Base-by-base conservation (phyloP, 352 stramenopile genomes). In the Pythium utonaiense region DNA sequence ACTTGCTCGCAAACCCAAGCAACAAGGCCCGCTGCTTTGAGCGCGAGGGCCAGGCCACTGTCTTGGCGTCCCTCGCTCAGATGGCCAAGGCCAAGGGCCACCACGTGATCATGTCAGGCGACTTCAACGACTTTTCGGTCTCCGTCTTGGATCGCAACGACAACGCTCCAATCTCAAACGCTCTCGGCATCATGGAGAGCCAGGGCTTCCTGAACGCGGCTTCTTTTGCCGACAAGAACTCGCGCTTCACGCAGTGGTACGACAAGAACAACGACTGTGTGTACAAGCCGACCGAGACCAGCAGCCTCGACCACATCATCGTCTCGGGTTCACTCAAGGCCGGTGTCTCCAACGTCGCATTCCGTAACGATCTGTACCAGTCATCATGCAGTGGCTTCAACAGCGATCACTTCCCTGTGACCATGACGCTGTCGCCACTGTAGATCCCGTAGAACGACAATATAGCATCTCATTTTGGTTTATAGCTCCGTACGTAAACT, bases 71-170 rank as follows among this genome's bases (percentile, higher is more conserved):
- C 42, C 34, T 87, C 25, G 76, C 69, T 16, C 36, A 44, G 75
- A 79, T 34, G 67, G 54, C 47, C 68, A 75, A 4, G 64, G 85
- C n/a, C 17, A 66, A 64, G 22, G 73, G 72, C 25, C 64, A 86
- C 65, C 74, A 90, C 57, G 69, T 77, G 41, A 85, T 89, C 64
- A 57, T 89, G 60, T 83, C 78, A 12, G 78, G 80, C 3, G 78
- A 90, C 60, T 62, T 90, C 44, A 90, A 90, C 62, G 80, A 90
- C 69, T 89, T 69, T 66, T 86, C 76, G 28, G 51, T 58, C 16
- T 63, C 40, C 0, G 66, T 82, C 21, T 64, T 69, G 14, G 80
- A 89, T 75, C 77, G 78, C 69, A 89, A 86, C 74, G 69, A 53
- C 59, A 86, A 88, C 62, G 38, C 60, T 30, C 80, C 80, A 2